Evolutionary conservation across 2,329 filamentous ascomycete genomes (phyloP), one percentile per base, ranked within the genome.

Genomic region (Daldinia sp.): DNA sequence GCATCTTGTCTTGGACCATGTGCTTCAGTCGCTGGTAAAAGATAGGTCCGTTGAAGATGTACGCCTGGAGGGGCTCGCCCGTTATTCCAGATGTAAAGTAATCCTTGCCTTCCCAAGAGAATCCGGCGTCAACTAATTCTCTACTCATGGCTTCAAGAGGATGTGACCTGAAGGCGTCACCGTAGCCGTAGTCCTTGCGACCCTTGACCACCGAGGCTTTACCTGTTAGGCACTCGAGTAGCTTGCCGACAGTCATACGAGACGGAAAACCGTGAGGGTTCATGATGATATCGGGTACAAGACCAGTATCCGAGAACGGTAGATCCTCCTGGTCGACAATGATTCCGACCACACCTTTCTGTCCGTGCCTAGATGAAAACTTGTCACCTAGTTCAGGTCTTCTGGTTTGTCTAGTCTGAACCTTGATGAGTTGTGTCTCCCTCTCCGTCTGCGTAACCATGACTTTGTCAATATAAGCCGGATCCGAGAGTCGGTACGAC

Each of bases 1-100:
- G 96, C 96, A 99, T 98, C 84, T 99, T 99, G 80, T 99, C 96
- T 80, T 98, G 94, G 3, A 99, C 96, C 96, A 99, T 99, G 86
- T 99, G 96, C 87, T 99, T 99, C 72, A 99, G 89, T 73, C 97
- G 97, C 84, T 99, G 96, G 84, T 99, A 99, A 85, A 97, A 99
- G 81, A 99, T 99, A 10, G 96, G 96, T 0, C 96, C 96, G 79
- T 97, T 97, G 86, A 98, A 99, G 78, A 99, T 94, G 82, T 98
- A 98, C 12, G 94, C 94, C 71, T 97, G 94, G 5, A 98, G 86
- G 0, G 93, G 89, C 81, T 99, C 96, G 75, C 96, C 97, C 0
- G 96, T 98, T 78, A 98, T 95, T 39, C 96, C 96, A 0, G 91
- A 94, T 0, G 96, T 98, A 70, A 99, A 91, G 81, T 94, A 97